Conservation (phyloP, 495 filamentous ascomycete genomes). For the Penicillium cinerascens region DNA sequence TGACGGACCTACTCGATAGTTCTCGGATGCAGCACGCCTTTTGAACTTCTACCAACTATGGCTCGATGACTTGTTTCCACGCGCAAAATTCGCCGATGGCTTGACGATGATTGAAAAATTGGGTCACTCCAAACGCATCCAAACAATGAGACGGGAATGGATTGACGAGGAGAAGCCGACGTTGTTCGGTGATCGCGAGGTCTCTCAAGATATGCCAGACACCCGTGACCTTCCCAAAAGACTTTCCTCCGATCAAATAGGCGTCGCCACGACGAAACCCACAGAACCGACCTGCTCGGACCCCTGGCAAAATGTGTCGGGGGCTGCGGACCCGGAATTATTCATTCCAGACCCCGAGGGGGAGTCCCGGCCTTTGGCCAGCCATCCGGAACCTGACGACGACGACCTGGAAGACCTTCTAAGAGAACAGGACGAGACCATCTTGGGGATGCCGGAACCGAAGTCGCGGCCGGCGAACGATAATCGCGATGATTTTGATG, state of each 20-base stretch:
- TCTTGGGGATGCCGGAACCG: neutral
- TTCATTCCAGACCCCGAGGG: slow-evolving; percentile 26
- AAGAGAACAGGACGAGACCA: slow-evolving; percentile 29
- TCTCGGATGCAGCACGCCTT: slow-evolving; percentile 75
- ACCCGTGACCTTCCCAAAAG: neutral
- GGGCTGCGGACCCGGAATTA: slow-evolving; percentile 16
- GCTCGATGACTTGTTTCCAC: slow-evolving; percentile 94
- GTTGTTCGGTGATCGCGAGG: slow-evolving; percentile 2
- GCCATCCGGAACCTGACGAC: slow-evolving; percentile 26
- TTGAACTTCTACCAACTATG: slow-evolving; percentile 92
- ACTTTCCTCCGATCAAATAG: slow-evolving; percentile 5
- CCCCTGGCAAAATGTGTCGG: neutral
- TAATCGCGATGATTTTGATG: slow-evolving; percentile 20
- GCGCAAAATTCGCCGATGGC: slow-evolving; percentile 89
- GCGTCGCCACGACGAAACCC: neutral
- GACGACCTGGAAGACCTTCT: slow-evolving; percentile 40
- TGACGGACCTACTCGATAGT: slow-evolving; percentile 48
- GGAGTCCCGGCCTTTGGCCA: slow-evolving; percentile 5
- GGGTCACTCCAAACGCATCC: slow-evolving; percentile 74
- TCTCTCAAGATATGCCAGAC: neutral
- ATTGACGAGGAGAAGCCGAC: slow-evolving; percentile 65
- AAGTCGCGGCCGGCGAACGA: neutral
- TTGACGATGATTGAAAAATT: slow-evolving; percentile 89
- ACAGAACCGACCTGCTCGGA: neutral
- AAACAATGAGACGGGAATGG: slow-evolving; percentile 75